phyloP scores from a whole-genome alignment of 2,329 filamentous ascomycete genomes.

The Colletotrichum liaoningense region DNA sequence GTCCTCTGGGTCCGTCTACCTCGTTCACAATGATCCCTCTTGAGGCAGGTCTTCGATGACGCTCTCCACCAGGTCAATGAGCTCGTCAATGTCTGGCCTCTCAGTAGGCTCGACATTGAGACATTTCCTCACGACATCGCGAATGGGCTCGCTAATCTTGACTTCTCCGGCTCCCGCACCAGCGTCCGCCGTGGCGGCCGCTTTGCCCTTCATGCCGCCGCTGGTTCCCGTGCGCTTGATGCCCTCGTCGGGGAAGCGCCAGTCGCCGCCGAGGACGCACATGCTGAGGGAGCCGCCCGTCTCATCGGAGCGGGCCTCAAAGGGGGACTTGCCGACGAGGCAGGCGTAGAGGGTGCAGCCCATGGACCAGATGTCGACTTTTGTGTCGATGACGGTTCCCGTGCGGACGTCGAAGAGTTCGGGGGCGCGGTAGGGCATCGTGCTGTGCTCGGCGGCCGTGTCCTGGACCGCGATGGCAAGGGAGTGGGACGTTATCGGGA shows the following conservation, averaged over 20 bases:
- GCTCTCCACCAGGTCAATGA: slow-evolving; percentile 82
- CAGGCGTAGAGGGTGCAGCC: slow-evolving; percentile 99
- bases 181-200: slow-evolving; percentile 40
- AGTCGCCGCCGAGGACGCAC: slow-evolving; percentile 93
- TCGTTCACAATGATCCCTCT: slow-evolving; percentile 50
- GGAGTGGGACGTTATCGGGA: slow-evolving; percentile 89
- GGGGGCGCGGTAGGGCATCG: slow-evolving; percentile 97
- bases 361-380: slow-evolving; percentile 97
- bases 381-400: slow-evolving; percentile 90
- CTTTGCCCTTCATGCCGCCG: slow-evolving; percentile 44
- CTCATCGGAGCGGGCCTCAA: slow-evolving; percentile 95
- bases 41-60: slow-evolving; percentile 77
- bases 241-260: slow-evolving; percentile 94
- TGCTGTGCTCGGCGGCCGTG: slow-evolving; percentile 93
- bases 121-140: slow-evolving; percentile 89
- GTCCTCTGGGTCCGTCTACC: background rate
- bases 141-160: slow-evolving; percentile 82
- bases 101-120: slow-evolving; percentile 88
- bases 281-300: slow-evolving; percentile 94
- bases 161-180: slow-evolving; percentile 52
- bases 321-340: slow-evolving; percentile 94
- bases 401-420: slow-evolving; percentile 99
- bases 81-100: slow-evolving; percentile 85
- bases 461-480: slow-evolving; percentile 94
- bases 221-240: slow-evolving; percentile 56